Base-by-base conservation (phyloP, 192 early-diverging fungal species). In the Coemansia reversa region DNA sequence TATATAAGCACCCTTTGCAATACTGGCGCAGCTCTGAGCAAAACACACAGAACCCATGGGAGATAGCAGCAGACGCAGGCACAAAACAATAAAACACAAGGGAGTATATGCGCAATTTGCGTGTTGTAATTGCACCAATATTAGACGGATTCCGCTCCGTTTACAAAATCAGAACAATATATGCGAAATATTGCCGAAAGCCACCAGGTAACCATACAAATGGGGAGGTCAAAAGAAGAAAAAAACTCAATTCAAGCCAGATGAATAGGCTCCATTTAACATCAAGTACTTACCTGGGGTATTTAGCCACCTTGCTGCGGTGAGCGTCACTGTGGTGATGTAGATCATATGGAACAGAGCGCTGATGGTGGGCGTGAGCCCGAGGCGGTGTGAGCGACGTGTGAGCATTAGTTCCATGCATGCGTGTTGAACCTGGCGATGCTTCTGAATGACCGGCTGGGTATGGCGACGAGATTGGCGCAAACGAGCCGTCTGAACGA, bases 401-500 rank as follows among this genome's bases (percentile, higher is more conserved):
- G n/a, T 42, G 33, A 1, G 52, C 28, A 22, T 54, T 29, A 7
- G 50, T 28, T 4, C 56, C 24, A 12, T 63, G 65, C 58, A 74
- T 20, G 28, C 66, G 66, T n/a, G 62, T 22, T 2, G 69, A 9
- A 12, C n/a, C 12, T 7, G 57, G 18, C 19, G 65, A 42, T 16
- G 30, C 19, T 3, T 76, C 69, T 8, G 42, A 20, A 39, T 56
- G 59, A 7, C 47, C 23, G 28, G 58, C 30, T 20, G 57, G 27
- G 27, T 65, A 70, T 22, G 59, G 23, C 18, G 56, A 51, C 32
- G 67, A 19, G 5, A 70, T 72, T 0, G 76, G 64, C 0, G 62
- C 76, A 74, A 79, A 79, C 0, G 71, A 70, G 6, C 76, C 76
- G 42, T 79, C 76, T 2, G 71, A 63, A 5, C 71, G 76, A 57